Conservation (phyloP, 2,329 filamentous ascomycete species). For the Aureobasidium namibiae region DNA sequence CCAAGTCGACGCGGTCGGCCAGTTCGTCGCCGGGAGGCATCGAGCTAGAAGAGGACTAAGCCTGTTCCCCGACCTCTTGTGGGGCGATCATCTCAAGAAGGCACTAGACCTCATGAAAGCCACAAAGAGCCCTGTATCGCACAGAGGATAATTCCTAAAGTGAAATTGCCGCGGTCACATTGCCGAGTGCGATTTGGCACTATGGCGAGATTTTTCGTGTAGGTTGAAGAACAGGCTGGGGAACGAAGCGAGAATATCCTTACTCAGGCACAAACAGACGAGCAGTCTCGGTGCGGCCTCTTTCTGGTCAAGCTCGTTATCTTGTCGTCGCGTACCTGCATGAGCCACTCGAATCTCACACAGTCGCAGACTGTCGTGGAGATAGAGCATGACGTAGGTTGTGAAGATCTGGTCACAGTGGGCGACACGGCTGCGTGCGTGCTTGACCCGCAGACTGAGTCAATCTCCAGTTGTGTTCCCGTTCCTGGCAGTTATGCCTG, state of each 20-base stretch:
- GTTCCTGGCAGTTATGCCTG: neutral
- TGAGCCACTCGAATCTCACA: neutral
- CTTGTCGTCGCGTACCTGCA: constrained; percentile 9
- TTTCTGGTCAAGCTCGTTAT: neutral
- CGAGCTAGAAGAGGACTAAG: constrained; percentile 10
- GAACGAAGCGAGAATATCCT: neutral
- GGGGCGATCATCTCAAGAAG: neutral
- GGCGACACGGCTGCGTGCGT: neutral
- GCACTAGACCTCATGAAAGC: neutral
- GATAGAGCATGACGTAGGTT: neutral
- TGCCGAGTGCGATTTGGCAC: neutral
- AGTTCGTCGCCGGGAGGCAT: neutral
- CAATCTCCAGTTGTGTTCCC: neutral
- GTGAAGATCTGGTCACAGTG: constrained; percentile 2
- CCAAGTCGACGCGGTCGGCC: neutral
- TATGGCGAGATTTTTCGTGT: neutral
- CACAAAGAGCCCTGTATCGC: neutral
- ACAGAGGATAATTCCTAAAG: neutral
- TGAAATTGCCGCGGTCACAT: neutral
- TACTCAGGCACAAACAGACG: constrained; percentile 1
- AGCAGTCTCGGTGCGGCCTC: neutral
- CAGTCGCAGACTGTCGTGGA: neutral
- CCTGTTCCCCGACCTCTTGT: constrained; percentile 3
- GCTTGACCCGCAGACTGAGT: constrained; percentile 2
- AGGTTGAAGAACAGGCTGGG: neutral